Evolutionary conservation across 2,329 filamentous ascomycete species (phyloP).

Genomic region (Xylariaceae sp.): DNA sequence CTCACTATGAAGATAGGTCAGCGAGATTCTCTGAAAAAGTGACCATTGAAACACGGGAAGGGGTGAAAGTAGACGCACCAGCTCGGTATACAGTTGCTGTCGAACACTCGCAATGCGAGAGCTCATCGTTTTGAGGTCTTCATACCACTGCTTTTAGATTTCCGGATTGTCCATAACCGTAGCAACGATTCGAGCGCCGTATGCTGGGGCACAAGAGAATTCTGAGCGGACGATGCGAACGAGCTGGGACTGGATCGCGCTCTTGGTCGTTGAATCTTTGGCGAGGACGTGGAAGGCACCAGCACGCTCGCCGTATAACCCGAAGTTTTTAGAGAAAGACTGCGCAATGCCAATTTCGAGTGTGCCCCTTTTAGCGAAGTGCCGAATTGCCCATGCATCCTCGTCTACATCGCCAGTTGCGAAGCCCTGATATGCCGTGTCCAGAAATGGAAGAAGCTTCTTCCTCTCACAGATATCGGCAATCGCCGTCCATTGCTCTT

Average conservation of each 20-base stretch:
- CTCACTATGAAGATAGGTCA: background rate
- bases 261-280: background rate
- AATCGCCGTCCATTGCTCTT: constrained; percentile 34
- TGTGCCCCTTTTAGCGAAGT: constrained; percentile 22
- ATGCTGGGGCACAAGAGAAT: constrained; percentile 28
- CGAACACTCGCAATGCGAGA: constrained; percentile 34
- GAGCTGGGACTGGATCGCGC: constrained; percentile 8
- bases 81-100: constrained; percentile 20
- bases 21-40: background rate
- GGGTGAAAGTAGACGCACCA: constrained; percentile 23
- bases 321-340: constrained; percentile 38
- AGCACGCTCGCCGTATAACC: constrained; percentile 36
- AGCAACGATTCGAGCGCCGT: constrained; percentile 31
- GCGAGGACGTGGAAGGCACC: constrained; percentile 27
- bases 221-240: constrained; percentile 28
- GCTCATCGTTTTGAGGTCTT: constrained; percentile 35
- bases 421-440: constrained; percentile 40
- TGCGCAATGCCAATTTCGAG: constrained; percentile 31
- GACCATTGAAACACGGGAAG: constrained; percentile 34
- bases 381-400: constrained; percentile 35
- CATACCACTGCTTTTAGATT: constrained; percentile 29
- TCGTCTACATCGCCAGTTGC: constrained; percentile 33
- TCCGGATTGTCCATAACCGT: constrained; percentile 23
- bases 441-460: constrained; percentile 35
- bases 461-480: constrained; percentile 30